Evolutionary conservation across 495 filamentous ascomycete species (phyloP), one percentile per base, ranked within the genome.

Genomic region (Penicillium antarcticum): DNA sequence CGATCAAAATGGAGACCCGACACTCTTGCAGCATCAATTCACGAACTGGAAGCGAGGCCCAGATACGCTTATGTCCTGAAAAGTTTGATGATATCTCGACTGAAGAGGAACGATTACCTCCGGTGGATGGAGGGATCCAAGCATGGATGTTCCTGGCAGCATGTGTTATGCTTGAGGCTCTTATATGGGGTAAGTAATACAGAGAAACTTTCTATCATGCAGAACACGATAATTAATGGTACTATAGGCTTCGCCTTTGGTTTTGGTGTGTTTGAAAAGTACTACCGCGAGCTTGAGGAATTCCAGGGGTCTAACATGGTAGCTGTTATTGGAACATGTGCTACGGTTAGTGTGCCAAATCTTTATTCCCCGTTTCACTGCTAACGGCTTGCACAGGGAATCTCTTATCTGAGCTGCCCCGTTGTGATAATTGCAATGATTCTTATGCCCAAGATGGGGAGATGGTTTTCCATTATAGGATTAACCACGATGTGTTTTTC

Each of bases 271-370:
- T 60, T 65, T 29, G 51, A 67, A 5, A 80, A 65, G n/a, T 65
- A 65, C 43, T 65, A 65, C 16, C 50, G 51, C 1, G 34, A 50
- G n/a, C 51, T 49, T 39, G 59, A 57, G 17, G 14, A 36, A 4
- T 51, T 65, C 7, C 31, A 62, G 76, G 41, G 12, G 51, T 75
- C 40, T 73, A 60, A 13, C 75, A 62, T 33, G 55, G 59, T 65
- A 24, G 70, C 61, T 0, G 75, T 80, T 7, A 72, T 74, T 5
- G 83, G 66, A 2, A 75, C 69, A 52, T 84, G 81, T 52, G 82
- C 69, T 9, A 68, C 69, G 14, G 70, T 72, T 51, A 62, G 42
- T 56, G 5, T 17, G 48, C 11, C 37, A 35, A 18, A 41, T 44
- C 11, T 24, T 21, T 1, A 1, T 19, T 34, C n/a, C 13, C 18